These are phyloP conservation scores for Diatrype stigma DNA, from an alignment of 2,329 filamentous ascomycete species.

Conservation along the genomic window DNA sequence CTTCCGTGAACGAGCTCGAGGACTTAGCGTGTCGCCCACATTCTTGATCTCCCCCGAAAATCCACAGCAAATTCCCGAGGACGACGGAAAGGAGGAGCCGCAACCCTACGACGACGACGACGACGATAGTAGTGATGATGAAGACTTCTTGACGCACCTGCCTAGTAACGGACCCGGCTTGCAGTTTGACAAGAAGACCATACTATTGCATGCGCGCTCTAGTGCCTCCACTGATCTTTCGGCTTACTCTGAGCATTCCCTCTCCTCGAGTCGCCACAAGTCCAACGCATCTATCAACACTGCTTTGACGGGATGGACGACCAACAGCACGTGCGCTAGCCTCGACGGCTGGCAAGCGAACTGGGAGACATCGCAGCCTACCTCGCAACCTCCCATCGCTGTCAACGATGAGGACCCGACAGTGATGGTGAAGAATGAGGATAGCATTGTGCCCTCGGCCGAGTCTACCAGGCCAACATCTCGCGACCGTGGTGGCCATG, in stretches of 20 bases:
- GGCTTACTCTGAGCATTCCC: slow-evolving; percentile 41
- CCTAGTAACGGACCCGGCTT: slow-evolving; percentile 27
- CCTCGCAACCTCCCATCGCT: slow-evolving; percentile 1
- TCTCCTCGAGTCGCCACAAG: slow-evolving; percentile 44
- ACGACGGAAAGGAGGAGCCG: slow-evolving; percentile 28
- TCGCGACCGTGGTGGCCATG: slow-evolving; percentile 13
- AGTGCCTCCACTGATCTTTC: slow-evolving; percentile 55
- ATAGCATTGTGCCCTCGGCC: slow-evolving; percentile 3
- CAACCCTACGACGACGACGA: slow-evolving; percentile 14
- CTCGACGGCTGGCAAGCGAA: slow-evolving; percentile 25
- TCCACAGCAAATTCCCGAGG: slow-evolving; percentile 47
- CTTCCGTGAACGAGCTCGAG: slow-evolving; percentile 53
- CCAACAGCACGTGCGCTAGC: slow-evolving; percentile 44
- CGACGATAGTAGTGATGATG: slow-evolving; percentile 29
- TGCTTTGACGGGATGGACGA: slow-evolving; percentile 49
- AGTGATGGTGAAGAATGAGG: slow-evolving; percentile 8
- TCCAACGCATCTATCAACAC: slow-evolving; percentile 52
- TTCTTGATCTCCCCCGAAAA: slow-evolving; percentile 60
- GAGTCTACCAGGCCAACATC: slow-evolving; percentile 2
- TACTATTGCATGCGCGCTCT: slow-evolving; percentile 39
- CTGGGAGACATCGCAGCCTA: slow-evolving; percentile 8
- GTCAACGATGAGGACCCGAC: slow-evolving; percentile 13
- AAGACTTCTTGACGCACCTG: slow-evolving; percentile 17
- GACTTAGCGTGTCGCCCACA: slow-evolving; percentile 56
- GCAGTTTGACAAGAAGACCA: slow-evolving; percentile 27